Conservation (phyloP, 2,329 filamentous ascomycete species). For the Beauveria medogensis region DNA sequence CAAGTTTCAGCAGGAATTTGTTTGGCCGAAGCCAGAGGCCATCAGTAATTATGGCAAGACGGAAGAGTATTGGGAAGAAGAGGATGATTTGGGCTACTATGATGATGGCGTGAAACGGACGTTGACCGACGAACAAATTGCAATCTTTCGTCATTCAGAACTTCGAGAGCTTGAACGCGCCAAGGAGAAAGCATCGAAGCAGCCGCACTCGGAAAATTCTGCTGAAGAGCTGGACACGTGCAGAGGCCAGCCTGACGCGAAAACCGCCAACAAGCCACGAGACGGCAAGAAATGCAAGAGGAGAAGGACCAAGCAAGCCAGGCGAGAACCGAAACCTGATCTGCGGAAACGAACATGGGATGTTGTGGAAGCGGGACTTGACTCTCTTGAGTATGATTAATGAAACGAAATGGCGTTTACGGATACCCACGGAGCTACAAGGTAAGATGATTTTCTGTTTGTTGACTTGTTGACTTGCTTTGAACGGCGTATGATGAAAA, state of each 20-base stretch:
- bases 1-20: constrained; percentile 40
- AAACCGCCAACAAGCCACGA: neutral
- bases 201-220: neutral
- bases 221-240: constrained; percentile 12
- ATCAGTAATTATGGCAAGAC: constrained; percentile 21
- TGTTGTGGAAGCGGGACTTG: constrained; percentile 52
- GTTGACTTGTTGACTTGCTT: constrained; percentile 10
- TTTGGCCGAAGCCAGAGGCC: constrained; percentile 23
- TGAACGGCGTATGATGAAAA: constrained; percentile 64
- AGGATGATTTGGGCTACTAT: constrained; percentile 75
- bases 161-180: constrained; percentile 61
- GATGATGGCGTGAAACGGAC: constrained; percentile 80
- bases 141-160: constrained; percentile 85
- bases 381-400: constrained; percentile 54
- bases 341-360: constrained; percentile 61
- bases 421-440: constrained; percentile 17
- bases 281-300: constrained; percentile 23
- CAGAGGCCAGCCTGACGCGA: neutral
- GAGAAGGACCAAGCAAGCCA: constrained; percentile 31
- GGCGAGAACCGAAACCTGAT: constrained; percentile 47
- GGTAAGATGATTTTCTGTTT: constrained; percentile 6
- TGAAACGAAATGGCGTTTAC: constrained; percentile 44
- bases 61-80: constrained; percentile 31
- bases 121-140: constrained; percentile 83
- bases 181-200: constrained; percentile 25